phyloP scores from a whole-genome alignment of 2,329 filamentous ascomycete genomes.

The Diplodia seriata region DNA sequence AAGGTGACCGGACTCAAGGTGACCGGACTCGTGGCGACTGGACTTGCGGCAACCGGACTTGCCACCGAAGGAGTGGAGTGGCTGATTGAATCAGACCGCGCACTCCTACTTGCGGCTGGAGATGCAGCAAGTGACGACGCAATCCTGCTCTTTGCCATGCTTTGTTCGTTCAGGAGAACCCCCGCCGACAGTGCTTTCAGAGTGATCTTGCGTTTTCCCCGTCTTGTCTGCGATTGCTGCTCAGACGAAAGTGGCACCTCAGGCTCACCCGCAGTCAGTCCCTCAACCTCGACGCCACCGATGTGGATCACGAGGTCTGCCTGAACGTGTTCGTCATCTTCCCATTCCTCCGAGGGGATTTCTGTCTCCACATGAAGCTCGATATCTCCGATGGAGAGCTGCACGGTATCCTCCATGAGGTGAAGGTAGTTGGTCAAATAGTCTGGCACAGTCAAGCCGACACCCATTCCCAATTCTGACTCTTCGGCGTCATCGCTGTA shows the following conservation, averaged over 20 bases:
- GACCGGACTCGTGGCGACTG: slow-evolving; percentile 6
- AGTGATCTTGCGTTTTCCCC: slow-evolving; percentile 70
- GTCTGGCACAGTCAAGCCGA: slow-evolving; percentile 68
- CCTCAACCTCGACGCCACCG: slow-evolving; percentile 70
- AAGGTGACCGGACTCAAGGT: slow-evolving; percentile 7
- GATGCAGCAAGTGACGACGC: slow-evolving; percentile 9
- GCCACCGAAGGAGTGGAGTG: neutral
- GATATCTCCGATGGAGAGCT: slow-evolving; percentile 70
- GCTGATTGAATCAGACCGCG: slow-evolving; percentile 9
- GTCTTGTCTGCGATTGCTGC: slow-evolving; percentile 50
- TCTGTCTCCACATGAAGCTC: slow-evolving; percentile 69
- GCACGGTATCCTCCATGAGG: slow-evolving; percentile 74
- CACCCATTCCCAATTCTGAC: slow-evolving; percentile 26
- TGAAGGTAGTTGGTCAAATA: slow-evolving; percentile 77
- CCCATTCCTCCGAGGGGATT: slow-evolving; percentile 53
- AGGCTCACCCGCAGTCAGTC: slow-evolving; percentile 53
- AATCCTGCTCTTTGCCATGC: slow-evolving; percentile 29
- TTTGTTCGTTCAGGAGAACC: slow-evolving; percentile 44
- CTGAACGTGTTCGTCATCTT: slow-evolving; percentile 62
- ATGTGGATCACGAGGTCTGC: slow-evolving; percentile 58
- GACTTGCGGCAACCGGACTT: slow-evolving; percentile 9
- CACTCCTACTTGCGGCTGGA: slow-evolving; percentile 8
- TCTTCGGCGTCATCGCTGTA: slow-evolving; percentile 57
- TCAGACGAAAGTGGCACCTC: slow-evolving; percentile 28
- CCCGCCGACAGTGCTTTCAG: slow-evolving; percentile 69